These are phyloP conservation scores for Leucocoprinus leucothites DNA, from an alignment of 768 basidiomycete genomes.

Conservation along the genomic window DNA sequence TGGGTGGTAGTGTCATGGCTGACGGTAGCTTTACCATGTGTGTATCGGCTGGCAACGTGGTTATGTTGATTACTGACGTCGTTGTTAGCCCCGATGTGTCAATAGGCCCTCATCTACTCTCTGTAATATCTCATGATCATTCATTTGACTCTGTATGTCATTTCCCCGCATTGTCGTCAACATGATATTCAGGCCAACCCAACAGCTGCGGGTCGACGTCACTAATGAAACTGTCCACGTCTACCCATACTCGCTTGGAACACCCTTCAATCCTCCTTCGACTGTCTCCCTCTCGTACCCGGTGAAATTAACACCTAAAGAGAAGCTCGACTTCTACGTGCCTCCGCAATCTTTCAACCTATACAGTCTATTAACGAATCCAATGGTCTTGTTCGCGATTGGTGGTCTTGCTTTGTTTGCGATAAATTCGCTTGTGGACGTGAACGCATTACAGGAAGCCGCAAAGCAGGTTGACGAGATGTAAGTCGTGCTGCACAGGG, in stretches of 20 bases:
- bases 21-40: conserved; percentile 71
- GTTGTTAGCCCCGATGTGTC: conserved; percentile 58
- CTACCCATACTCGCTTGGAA: conserved; percentile 64
- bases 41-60: conserved; percentile 18
- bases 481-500: not conserved
- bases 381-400: conserved; percentile 79
- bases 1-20: conserved; percentile 48
- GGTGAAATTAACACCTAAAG: conserved; percentile 50
- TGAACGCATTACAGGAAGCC: conserved; percentile 9
- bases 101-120: conserved; percentile 67
- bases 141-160: conserved; percentile 63
- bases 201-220: conserved; percentile 69
- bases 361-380: conserved; percentile 73
- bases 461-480: conserved; percentile 4
- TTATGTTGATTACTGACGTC: not conserved
- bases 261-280: conserved; percentile 60
- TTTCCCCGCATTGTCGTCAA: not conserved
- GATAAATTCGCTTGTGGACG: conserved; percentile 11
- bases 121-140: conserved; percentile 64
- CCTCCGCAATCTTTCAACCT: conserved; percentile 73
- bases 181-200: not conserved
- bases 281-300: conserved; percentile 59
- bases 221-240: conserved; percentile 41
- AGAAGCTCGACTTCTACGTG: conserved; percentile 61
- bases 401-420: conserved; percentile 39